phyloP scores from a whole-genome alignment of 768 basidiomycete genomes.

The Hericium rajendrae region DNA sequence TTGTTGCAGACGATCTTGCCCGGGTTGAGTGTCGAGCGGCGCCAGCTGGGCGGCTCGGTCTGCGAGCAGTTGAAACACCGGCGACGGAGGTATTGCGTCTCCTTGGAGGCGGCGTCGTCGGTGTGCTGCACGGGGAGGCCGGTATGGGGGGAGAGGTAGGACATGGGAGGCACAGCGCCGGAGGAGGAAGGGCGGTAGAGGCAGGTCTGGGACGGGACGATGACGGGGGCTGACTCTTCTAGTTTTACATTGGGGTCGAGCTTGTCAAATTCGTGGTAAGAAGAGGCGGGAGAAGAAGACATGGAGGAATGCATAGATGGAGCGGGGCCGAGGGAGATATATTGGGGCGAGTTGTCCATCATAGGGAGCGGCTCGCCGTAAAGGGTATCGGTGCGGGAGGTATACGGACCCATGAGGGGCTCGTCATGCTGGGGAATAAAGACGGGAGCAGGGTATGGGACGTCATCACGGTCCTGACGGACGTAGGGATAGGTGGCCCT shows the following conservation, averaged over 20 bases:
- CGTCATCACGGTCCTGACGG: conserved; percentile 55
- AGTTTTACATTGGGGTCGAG: conserved; percentile 48
- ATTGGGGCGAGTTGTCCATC: conserved; percentile 27
- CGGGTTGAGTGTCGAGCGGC: conserved; percentile 78
- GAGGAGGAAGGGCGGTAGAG: conserved; percentile 35
- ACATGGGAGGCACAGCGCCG: conserved; percentile 18
- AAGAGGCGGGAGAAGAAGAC: conserved; percentile 33
- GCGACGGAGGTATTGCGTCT: conserved; percentile 82
- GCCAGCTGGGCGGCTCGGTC: conserved; percentile 84
- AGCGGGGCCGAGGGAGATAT: conserved; percentile 27
- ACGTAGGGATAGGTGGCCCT: conserved; percentile 73
- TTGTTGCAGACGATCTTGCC: conserved; percentile 95
- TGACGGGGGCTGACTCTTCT: conserved; percentile 49
- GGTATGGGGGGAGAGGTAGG: conserved; percentile 30
- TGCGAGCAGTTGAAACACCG: conserved; percentile 90
- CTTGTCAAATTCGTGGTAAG: conserved; percentile 37
- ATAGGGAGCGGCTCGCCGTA: conserved; percentile 32
- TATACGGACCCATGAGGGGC: conserved; percentile 20
- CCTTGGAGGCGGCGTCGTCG: conserved; percentile 83
- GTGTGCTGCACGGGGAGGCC: conserved; percentile 77
- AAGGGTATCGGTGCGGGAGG: conserved; percentile 26
- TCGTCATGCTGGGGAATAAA: conserved; percentile 37
- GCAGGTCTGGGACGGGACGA: conserved; percentile 53
- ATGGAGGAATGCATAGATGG: conserved; percentile 19
- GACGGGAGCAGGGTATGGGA: conserved; percentile 30